These are phyloP conservation scores for Boehmeria nivea DNA, from an alignment of 306 rosid genomes.

Conservation along the genomic window DNA sequence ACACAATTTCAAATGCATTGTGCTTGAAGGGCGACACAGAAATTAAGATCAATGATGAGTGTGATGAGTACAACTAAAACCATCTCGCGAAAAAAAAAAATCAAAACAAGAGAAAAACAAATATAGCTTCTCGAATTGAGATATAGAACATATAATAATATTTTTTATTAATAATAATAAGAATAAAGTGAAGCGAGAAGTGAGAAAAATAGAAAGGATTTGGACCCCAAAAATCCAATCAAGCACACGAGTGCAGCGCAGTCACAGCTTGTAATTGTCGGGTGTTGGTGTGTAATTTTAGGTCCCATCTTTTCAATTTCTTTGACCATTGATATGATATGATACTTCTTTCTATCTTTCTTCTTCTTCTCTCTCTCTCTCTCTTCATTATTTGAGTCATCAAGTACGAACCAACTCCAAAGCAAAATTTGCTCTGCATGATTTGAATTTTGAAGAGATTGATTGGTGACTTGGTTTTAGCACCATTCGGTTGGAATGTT, in stretches of 20 bases:
- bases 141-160: no score
- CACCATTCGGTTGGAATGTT: constrained; percentile 2
- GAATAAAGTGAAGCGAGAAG: not conserved
- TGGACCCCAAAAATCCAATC: constrained; percentile 14
- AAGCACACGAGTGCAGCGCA: constrained; percentile 44
- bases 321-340: not conserved
- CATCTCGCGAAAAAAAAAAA: constrained; percentile 3
- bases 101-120: not conserved
- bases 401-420: not conserved
- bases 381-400: not conserved
- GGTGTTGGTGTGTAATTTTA: constrained; percentile 21
- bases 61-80: not conserved
- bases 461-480: not conserved
- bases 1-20: no score
- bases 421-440: not conserved
- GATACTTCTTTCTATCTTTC: no score
- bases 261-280: constrained; percentile 49
- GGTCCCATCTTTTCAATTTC: constrained; percentile 22
- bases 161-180: not conserved
- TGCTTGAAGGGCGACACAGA: no score
- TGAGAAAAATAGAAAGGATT: not conserved
- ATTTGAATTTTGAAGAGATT: not conserved
- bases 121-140: not conserved
- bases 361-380: not conserved
- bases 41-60: not conserved